Evolutionary conservation across 164 flowering plant genomes (phyloP).

Genomic region (Nelumbo lutea): DNA sequence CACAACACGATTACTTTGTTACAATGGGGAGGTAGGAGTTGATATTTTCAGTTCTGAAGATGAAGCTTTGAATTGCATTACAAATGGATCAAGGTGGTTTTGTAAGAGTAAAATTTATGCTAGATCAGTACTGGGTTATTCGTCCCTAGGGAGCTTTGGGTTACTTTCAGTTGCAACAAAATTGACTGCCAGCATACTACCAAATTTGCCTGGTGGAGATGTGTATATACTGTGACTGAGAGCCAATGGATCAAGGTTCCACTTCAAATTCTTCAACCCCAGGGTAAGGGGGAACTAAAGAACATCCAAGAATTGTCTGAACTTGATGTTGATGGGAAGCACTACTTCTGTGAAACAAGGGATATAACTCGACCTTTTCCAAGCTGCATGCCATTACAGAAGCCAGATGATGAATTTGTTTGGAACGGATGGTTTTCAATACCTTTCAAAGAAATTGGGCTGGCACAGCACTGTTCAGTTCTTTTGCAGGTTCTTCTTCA

Average conservation of each 20-base stretch:
- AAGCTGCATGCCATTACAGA: slow-evolving; percentile 37
- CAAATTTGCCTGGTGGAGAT: slow-evolving; percentile 58
- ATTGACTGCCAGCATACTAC: slow-evolving; percentile 47
- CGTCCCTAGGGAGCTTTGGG: slow-evolving; percentile 70
- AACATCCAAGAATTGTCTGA: slow-evolving; percentile 79
- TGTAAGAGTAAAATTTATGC: slow-evolving; percentile 56
- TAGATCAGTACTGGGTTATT: slow-evolving; percentile 79
- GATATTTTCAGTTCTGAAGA: slow-evolving; percentile 68
- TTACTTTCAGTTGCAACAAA: slow-evolving; percentile 87
- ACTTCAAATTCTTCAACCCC: slow-evolving; percentile 75
- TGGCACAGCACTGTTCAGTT: slow-evolving; percentile 41
- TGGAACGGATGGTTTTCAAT: slow-evolving; percentile 85
- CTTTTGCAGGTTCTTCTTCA: slow-evolving; percentile 82
- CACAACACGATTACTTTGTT: slow-evolving; percentile 73
- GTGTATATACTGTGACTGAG: slow-evolving; percentile 39
- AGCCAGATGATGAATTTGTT: too few species aligned
- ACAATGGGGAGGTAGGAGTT: slow-evolving; percentile 50
- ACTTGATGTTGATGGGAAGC: slow-evolving; percentile 93
- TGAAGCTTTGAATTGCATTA: slow-evolving; percentile 62
- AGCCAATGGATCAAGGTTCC: slow-evolving; percentile 83
- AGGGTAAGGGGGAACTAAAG: slow-evolving; percentile 82
- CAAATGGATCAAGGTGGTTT: slow-evolving; percentile 70
- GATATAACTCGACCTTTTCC: slow-evolving; percentile 46
- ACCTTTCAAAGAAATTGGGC: too few species aligned
- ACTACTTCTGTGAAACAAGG: slow-evolving; percentile 79